Percentiles rank a stretch among this genome's conserved stretches.
These are phyloP conservation scores for Wallacemonas sp. DNA, from an alignment of 208 protist species.

Conservation along the genomic window DNA sequence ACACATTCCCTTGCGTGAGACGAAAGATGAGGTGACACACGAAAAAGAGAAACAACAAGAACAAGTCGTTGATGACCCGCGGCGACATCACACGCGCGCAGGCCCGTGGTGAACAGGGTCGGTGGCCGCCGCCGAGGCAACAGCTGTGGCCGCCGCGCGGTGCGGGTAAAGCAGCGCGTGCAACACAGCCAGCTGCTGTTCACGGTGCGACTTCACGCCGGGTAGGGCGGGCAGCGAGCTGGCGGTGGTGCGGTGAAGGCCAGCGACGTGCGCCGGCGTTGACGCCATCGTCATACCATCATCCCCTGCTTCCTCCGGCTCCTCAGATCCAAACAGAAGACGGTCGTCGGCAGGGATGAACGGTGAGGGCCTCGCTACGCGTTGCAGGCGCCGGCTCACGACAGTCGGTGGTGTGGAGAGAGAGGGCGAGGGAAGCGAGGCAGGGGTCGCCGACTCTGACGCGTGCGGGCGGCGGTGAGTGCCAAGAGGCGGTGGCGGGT, in stretches of 20 bases:
- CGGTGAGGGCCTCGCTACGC: background rate
- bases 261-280: no score
- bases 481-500: no score
- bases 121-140: no score
- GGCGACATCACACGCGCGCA: no score
- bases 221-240: background rate
- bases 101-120: no score
- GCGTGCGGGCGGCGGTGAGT: background rate
- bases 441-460: background rate
- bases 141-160: no score
- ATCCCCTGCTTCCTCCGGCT: no score
- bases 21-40: background rate
- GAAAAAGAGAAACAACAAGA: no score
- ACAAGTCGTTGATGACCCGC: no score
- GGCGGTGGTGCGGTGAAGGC: background rate
- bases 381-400: background rate
- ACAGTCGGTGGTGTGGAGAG: constrained; percentile 1
- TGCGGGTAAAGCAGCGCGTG: background rate
- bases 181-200: background rate
- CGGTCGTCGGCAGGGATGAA: constrained; percentile 1
- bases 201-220: background rate
- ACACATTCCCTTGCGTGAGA: no score
- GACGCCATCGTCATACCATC: no score
- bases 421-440: background rate
- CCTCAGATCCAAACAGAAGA: background rate